Evolutionary conservation across 2,329 filamentous ascomycete species (phyloP), one percentile per base, ranked within the genome.

Genomic region (Pyrenophora graminea): DNA sequence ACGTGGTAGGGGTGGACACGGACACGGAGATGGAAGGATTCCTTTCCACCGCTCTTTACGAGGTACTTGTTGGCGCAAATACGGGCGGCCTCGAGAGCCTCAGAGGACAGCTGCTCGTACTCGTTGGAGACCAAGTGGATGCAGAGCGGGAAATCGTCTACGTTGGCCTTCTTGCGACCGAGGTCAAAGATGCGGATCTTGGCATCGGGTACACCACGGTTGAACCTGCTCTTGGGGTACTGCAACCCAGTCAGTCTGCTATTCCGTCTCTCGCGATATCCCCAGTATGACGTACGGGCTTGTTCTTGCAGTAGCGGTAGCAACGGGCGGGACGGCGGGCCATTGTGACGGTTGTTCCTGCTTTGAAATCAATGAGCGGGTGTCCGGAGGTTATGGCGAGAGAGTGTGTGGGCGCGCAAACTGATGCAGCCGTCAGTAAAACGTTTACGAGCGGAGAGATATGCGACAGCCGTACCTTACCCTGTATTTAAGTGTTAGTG

Each of bases 271-370:
- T 67, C 60, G 70, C 23, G n/a, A 4, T 36, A 23, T 44, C 19
- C 45, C 21, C 34, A 36, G 34, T 55, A 36, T 43, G 48, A 69
- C 69, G 55, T 72, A 72, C 82, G 78, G 96, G 91, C 91, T 97
- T 97, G 89, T 97, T 99, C 91, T 99, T 99, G 92, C 94, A 99
- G 90, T 99, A 99, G 78, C 94, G 89, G 87, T 96, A 99, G 85
- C 94, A 99, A 85, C 94, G 90, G 77, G 94, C 94, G 77, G 94
- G 94, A 89, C 94, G 91, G 82, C 94, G 91, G 77, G 94, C 94
- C 94, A 99, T 99, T 85, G 88, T 92, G 88, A 87, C 85, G 81
- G 83, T 67, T 53, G 74, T 62, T 72, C 71, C 67, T 72, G 68
- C 66, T 76, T 74, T 74, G 72, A 70, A 76, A 77, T 76, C 78